These are phyloP conservation scores for Zhuliangozyma blackwelliae DNA, from an alignment of 1,139 yeast species.

Conservation along the genomic window DNA sequence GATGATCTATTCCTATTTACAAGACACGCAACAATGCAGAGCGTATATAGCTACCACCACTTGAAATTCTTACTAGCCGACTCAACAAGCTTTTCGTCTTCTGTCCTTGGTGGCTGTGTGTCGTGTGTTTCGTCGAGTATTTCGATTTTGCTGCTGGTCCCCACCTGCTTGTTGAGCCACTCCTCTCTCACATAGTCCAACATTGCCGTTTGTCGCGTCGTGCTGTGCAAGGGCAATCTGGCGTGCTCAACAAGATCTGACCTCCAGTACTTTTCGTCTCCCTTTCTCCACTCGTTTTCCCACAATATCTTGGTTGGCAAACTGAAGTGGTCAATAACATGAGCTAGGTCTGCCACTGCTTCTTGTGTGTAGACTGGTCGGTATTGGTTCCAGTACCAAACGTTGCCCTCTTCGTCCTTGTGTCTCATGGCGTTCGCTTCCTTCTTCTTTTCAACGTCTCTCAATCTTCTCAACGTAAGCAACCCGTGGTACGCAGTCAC, in stretches of 20 bases:
- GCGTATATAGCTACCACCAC: too few relatives aligned
- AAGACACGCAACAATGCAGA: too few relatives aligned
- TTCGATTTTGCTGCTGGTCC: not conserved
- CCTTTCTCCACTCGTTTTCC: conserved; percentile 87
- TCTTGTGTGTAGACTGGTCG: conserved; percentile 91
- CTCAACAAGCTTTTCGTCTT: too few relatives aligned
- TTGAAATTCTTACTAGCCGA: too few relatives aligned
- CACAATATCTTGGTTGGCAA: conserved; percentile 58
- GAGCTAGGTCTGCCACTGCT: conserved; percentile 81
- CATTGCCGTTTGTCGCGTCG: conserved; percentile 62
- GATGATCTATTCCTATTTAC: too few relatives aligned
- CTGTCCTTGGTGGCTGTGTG: too few relatives aligned
- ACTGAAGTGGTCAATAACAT: conserved; percentile 61
- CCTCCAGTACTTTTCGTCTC: conserved; percentile 68
- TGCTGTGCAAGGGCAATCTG: conserved; percentile 54
- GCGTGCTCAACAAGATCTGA: conserved; percentile 53
- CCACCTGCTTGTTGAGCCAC: conserved; percentile 22
- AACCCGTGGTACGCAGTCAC: conserved; percentile 72
- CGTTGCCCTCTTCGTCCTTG: conserved; percentile 71
- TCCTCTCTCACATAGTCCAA: conserved; percentile 53
- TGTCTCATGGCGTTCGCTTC: conserved; percentile 68
- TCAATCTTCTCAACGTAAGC: conserved; percentile 64
- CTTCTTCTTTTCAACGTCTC: conserved; percentile 58
- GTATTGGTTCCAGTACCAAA: conserved; percentile 82
- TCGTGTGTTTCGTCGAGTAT: too few relatives aligned